Conservation (phyloP, 768 basidiomycete genomes). For the Kwoniella sp. region DNA sequence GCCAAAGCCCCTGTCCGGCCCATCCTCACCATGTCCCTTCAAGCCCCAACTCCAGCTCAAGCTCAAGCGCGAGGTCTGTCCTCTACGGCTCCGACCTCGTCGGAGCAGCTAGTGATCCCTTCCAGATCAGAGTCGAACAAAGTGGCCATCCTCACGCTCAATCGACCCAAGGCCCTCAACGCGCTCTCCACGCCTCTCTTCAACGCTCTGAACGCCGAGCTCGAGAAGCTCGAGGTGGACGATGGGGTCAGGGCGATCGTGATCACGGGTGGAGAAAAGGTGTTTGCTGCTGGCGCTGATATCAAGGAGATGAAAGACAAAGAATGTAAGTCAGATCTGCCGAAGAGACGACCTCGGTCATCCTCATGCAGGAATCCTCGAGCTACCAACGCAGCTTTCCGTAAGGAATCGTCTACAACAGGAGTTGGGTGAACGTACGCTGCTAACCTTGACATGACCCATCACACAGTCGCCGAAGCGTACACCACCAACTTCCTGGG, state of each 20-base stretch:
- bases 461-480: slow-evolving; percentile 71
- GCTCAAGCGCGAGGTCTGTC: too few relatives aligned
- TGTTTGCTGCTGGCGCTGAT: slow-evolving; percentile 96
- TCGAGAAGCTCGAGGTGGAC: slow-evolving; percentile 72
- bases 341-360: too few relatives aligned
- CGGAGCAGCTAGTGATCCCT: slow-evolving; percentile 48
- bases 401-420: too few relatives aligned
- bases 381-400: too few relatives aligned
- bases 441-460: too few relatives aligned
- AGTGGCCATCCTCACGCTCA: slow-evolving; percentile 48
- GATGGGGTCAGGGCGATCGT: slow-evolving; percentile 78
- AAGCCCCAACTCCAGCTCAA: too few relatives aligned
- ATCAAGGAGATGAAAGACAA: slow-evolving; percentile 99
- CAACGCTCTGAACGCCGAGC: slow-evolving; percentile 74
- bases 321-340: slow-evolving; percentile 66
- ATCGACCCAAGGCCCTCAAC: slow-evolving; percentile 61
- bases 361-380: too few relatives aligned
- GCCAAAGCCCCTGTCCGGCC: slow-evolving; percentile 1
- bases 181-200: slow-evolving; percentile 82
- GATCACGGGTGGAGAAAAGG: slow-evolving; percentile 85
- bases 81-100: slow-evolving; percentile 22
- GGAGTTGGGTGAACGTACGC: too few relatives aligned
- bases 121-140: slow-evolving; percentile 37
- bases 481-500: slow-evolving; percentile 82
- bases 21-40: slow-evolving; percentile 8